Evolutionary conservation across 2,329 filamentous ascomycete genomes (phyloP).

Genomic region (Intubia oerlemansii): DNA sequence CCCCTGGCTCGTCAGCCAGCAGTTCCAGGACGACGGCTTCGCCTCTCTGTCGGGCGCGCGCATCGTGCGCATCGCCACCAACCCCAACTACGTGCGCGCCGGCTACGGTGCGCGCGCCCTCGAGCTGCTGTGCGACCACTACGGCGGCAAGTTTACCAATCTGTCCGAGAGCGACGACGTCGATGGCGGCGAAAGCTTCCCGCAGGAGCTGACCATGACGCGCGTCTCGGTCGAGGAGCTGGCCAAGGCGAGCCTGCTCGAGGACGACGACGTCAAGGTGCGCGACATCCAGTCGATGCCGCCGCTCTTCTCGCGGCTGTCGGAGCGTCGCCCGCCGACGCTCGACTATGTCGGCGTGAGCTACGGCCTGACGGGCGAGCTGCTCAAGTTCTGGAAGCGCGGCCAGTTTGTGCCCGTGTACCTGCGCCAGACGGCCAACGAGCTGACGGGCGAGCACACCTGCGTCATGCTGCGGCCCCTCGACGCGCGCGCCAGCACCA

Average conservation of each 20-base stretch:
- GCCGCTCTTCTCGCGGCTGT: conserved; percentile 72
- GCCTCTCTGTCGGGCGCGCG: conserved; percentile 81
- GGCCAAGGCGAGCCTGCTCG: conserved; percentile 47
- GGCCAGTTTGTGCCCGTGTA: conserved; percentile 76
- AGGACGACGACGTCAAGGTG: conserved; percentile 68
- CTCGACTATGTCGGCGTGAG: conserved; percentile 93
- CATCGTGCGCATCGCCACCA: conserved; percentile 85
- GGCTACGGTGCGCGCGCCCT: conserved; percentile 84
- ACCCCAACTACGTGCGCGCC: conserved; percentile 81
- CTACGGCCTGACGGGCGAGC: conserved; percentile 67
- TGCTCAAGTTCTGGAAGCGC: conserved; percentile 96
- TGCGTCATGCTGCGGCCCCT: conserved; percentile 91
- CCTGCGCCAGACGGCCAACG: conserved; percentile 81
- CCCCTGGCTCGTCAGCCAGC: conserved; percentile 91
- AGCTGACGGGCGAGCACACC: conserved; percentile 90
- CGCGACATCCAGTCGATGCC: conserved; percentile 84
- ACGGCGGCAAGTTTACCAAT: conserved; percentile 76
- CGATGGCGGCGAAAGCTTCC: not conserved
- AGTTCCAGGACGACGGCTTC: conserved; percentile 96
- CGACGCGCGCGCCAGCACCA: conserved; percentile 17
- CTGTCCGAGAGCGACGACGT: conserved; percentile 50
- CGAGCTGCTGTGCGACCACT: conserved; percentile 75
- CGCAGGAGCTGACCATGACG: conserved; percentile 39
- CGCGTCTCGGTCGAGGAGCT: conserved; percentile 70
- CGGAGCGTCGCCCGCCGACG: conserved; percentile 55